Evolutionary conservation across 2,329 filamentous ascomycete species (phyloP), one percentile per base, ranked within the genome.

Genomic region (Fusarium torreyae): DNA sequence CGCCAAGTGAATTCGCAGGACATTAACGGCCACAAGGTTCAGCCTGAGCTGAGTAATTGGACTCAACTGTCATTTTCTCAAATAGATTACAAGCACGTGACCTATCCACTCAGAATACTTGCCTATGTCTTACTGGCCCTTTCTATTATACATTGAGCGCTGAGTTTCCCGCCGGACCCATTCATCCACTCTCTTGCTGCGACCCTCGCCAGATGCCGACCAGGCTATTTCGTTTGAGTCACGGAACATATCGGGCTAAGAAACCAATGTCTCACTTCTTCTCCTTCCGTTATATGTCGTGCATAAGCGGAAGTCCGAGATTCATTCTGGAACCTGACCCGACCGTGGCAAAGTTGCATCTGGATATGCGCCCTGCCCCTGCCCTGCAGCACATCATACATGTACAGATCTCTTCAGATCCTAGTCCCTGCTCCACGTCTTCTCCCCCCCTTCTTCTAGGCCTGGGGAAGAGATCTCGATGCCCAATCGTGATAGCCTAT

Each of bases 341-440:
- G 46, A 46, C 38, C 54, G 57, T 50, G 56, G 56, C 56, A 43
- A 59, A 44, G 34, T 33, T 62, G 28, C 63, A 55, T 51, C 36
- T 31, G 34, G 28, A 52, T 59, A 54, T 55, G 52, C 46, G 36
- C 63, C 44, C 52, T 44, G 64, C 57, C 52, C 52, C 49, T 44
- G 36, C 63, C 44, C 52, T 44, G 64, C 57, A 60, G 58, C 51
- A 56, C 48, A 52, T 66, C 68, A 70, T 68, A 57, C 45, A 43
- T 48, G 31, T 28, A 55, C 46, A 63, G 43, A 57, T 64, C 28
- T 64, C 51, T 45, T 43, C 45, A 57, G 61, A 69, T 56, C 60
- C 51, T 50, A 43, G 59, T 34, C 55, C 50, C 14, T 61, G 43
- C 31, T 3, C 38, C 13, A 40, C 5, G 20, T 11, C 38, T 22